Percentiles rank a stretch among this genome's conserved stretches.
Conservation (phyloP, 2,329 filamentous ascomycete species). For the Zymoseptoria crescenta region DNA sequence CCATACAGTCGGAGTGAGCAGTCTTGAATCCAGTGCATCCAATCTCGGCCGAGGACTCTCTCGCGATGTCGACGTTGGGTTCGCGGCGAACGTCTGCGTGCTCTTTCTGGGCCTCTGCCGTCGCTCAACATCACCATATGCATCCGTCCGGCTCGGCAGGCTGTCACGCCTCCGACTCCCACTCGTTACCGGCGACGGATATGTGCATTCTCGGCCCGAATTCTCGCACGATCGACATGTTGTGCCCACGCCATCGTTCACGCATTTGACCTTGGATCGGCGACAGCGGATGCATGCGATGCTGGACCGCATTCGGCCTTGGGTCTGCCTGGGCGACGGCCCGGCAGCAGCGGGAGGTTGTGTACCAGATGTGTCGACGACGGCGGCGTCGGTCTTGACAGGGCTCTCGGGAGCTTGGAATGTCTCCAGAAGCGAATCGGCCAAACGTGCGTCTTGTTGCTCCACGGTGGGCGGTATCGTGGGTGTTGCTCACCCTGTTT, state of each 20-base stretch:
- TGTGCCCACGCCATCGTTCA: constrained; percentile 65
- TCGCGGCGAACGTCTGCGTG: constrained; percentile 28
- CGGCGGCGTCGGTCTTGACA: constrained; percentile 1
- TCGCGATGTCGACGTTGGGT: constrained; percentile 32
- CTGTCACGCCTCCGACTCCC: constrained; percentile 23
- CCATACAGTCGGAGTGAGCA: constrained; percentile 60
- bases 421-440: constrained; percentile 17
- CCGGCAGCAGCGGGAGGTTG: constrained; percentile 16
- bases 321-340: constrained; percentile 22
- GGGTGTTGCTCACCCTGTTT: neutral
- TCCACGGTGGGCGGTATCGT: constrained; percentile 14
- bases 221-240: constrained; percentile 69
- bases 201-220: constrained; percentile 63
- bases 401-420: constrained; percentile 11
- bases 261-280: constrained; percentile 79
- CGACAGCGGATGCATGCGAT: constrained; percentile 72
- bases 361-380: constrained; percentile 8
- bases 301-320: constrained; percentile 58
- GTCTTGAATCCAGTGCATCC: constrained; percentile 54
- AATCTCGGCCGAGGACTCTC: constrained; percentile 40
- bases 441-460: constrained; percentile 13
- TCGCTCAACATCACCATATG: constrained; percentile 22
- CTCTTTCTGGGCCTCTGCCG: constrained; percentile 32
- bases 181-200: constrained; percentile 48
- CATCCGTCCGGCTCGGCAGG: constrained; percentile 15